These are phyloP conservation scores for Blastomyces silverae DNA, from an alignment of 2,329 filamentous ascomycete genomes.

Conservation along the genomic window DNA sequence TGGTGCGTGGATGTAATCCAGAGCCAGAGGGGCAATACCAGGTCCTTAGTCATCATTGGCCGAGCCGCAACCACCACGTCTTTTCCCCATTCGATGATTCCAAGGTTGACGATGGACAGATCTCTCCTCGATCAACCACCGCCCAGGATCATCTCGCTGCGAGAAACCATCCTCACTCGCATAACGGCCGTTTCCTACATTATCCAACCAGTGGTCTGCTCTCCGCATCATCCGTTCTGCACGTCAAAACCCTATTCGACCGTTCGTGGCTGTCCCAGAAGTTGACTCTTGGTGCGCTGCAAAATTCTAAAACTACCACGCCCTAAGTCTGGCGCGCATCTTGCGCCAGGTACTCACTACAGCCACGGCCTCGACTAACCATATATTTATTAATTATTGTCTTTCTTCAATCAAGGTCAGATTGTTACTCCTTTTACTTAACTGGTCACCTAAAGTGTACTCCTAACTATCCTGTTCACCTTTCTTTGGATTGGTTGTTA, in stretches of 20 bases:
- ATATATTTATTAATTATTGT: neutral
- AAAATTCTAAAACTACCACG: neutral
- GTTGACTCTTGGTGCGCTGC: neutral
- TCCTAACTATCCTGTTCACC: neutral
- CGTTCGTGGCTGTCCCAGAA: neutral
- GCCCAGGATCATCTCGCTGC: neutral
- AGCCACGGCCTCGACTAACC: neutral
- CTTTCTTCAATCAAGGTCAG: neutral
- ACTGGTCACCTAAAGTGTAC: neutral
- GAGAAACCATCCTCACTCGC: neutral
- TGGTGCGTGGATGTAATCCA: neutral
- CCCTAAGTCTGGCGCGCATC: neutral
- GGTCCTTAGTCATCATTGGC: neutral
- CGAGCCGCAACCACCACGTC: neutral
- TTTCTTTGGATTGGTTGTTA: neutral
- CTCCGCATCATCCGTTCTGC: neutral
- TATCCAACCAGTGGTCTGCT: neutral
- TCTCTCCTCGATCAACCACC: neutral
- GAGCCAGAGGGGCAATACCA: neutral
- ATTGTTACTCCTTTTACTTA: neutral
- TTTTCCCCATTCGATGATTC: no score
- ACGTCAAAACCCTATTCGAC: neutral
- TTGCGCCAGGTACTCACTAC: neutral
- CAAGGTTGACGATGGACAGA: no score
- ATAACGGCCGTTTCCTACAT: neutral